These are phyloP conservation scores for Daldinia childiae DNA, from an alignment of 495 filamentous ascomycete species.

Conservation along the genomic window DNA sequence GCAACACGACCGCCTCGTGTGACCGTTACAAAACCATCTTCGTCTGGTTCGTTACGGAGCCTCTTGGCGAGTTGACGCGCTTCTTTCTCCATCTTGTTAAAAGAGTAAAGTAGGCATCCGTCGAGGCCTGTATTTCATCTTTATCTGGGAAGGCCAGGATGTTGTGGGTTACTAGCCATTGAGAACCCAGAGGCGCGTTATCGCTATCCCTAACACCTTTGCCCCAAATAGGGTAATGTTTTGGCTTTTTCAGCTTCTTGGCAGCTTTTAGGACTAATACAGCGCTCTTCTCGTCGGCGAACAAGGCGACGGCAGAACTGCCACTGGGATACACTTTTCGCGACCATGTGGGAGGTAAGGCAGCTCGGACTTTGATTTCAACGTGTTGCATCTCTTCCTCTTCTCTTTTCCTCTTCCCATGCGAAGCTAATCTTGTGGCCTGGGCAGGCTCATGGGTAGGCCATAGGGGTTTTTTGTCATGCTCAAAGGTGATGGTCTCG, in stretches of 20 bases:
- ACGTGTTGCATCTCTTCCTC: constrained; percentile 62
- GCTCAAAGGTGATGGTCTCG: constrained; percentile 77
- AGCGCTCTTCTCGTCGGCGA: constrained; percentile 81
- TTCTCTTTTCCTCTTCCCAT: constrained; percentile 74
- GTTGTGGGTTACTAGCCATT: constrained; percentile 72
- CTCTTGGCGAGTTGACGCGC: constrained; percentile 69
- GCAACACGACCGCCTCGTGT: constrained; percentile 78
- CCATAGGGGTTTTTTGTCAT: constrained; percentile 48
- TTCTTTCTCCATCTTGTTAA: constrained; percentile 71
- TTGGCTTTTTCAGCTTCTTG: constrained; percentile 66
- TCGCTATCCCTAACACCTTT: constrained; percentile 62
- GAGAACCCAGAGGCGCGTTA: constrained; percentile 65
- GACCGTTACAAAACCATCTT: constrained; percentile 95
- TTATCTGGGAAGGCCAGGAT: constrained; percentile 73
- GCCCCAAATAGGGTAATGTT: constrained; percentile 70
- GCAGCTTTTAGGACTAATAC: constrained; percentile 77
- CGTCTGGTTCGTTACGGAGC: constrained; percentile 80
- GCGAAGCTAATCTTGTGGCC: constrained; percentile 54
- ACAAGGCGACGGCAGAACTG: constrained; percentile 78
- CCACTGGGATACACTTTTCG: constrained; percentile 76
- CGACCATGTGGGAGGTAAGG: constrained; percentile 77
- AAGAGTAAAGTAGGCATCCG: constrained; percentile 83
- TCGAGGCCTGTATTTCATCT: constrained; percentile 68
- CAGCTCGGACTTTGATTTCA: constrained; percentile 59
- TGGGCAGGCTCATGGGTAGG: constrained; percentile 51